phyloP scores from a whole-genome alignment of 306 rosid species.

The Luffa acutangula region DNA sequence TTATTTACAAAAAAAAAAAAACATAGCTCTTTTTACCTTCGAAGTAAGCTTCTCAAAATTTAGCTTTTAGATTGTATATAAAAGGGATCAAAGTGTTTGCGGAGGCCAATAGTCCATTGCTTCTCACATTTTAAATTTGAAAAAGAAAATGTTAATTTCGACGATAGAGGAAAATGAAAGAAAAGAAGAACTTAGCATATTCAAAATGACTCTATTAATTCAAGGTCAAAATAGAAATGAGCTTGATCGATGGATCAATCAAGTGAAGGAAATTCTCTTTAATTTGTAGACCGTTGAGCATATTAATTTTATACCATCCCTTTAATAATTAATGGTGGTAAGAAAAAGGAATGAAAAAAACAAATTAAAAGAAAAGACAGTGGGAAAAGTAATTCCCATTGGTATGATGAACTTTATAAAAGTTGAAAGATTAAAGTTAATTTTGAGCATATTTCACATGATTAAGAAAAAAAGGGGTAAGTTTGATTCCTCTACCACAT shows the following conservation, averaged over 20 bases:
- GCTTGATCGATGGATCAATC: background rate
- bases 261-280: background rate
- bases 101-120: background rate
- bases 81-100: background rate
- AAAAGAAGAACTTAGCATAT: background rate
- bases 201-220: background rate
- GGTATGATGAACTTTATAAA: conserved; percentile 11
- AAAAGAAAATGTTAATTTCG: background rate
- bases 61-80: background rate
- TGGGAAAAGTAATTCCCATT: conserved; percentile 7
- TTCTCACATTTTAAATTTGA: too few relatives aligned
- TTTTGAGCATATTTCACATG: conserved; percentile 11
- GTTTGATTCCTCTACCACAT: conserved; percentile 10
- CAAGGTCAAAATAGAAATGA: background rate
- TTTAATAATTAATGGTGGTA: background rate
- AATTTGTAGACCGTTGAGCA: background rate
- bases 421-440: conserved; percentile 12
- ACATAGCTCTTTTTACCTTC: too few relatives aligned
- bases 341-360: background rate
- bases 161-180: background rate
- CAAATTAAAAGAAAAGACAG: background rate
- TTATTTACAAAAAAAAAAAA: too few relatives aligned
- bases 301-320: background rate
- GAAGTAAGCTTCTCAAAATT: background rate
- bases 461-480: background rate